Evolutionary conservation across 306 rosid genomes (phyloP).

Genomic region (Leucaena leucocephala): DNA sequence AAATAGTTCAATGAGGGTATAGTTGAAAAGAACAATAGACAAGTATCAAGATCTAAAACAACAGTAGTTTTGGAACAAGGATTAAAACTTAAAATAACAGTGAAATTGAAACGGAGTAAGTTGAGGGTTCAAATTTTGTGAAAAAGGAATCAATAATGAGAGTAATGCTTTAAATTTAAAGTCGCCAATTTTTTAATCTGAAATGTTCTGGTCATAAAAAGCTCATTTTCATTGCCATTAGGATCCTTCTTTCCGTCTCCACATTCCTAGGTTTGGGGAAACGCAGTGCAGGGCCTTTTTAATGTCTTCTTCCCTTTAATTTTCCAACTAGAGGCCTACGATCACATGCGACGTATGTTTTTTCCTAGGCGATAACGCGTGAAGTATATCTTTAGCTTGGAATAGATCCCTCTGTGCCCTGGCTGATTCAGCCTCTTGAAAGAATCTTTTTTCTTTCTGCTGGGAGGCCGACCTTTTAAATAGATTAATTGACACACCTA

Average conservation of each 20-base stretch:
- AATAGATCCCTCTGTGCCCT: conserved; percentile 20
- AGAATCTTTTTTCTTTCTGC: conserved; percentile 30
- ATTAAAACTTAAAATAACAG: neutral
- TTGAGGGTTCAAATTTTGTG: neutral
- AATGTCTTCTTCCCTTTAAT: conserved; percentile 31
- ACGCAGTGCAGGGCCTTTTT: conserved; percentile 10
- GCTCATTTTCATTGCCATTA: neutral
- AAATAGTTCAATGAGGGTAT: neutral
- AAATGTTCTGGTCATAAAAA: neutral
- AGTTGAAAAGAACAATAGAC: neutral
- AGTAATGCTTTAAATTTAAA: no score
- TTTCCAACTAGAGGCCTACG: conserved; percentile 8
- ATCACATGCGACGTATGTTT: neutral
- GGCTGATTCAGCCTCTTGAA: conserved; percentile 21
- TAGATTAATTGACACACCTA: conserved; percentile 20
- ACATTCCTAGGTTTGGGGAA: neutral
- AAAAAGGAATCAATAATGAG: no score
- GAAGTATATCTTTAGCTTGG: neutral
- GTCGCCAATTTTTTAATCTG: neutral
- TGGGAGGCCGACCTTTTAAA: conserved; percentile 14
- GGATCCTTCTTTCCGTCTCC: neutral
- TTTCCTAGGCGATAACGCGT: neutral
- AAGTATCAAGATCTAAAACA: neutral
- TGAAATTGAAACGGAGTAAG: no score
- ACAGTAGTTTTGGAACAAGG: neutral